These are phyloP conservation scores for Coccinonectria pachysandricola DNA, from an alignment of 2,329 filamentous ascomycete genomes.

Conservation along the genomic window DNA sequence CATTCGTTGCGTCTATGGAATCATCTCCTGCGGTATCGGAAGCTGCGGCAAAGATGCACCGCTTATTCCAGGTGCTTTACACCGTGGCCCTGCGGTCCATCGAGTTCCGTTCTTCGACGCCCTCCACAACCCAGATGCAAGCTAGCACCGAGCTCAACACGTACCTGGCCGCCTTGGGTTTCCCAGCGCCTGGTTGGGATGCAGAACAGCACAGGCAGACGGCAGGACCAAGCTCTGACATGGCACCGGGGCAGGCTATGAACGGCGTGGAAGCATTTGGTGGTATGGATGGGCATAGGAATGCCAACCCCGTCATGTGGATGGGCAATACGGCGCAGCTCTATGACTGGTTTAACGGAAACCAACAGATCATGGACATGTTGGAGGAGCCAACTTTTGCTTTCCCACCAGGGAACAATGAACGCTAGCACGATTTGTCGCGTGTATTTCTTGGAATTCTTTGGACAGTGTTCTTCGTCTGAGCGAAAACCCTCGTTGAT, in stretches of 20 bases:
- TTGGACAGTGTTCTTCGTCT: slow-evolving; percentile 1
- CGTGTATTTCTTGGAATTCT: slow-evolving; percentile 1
- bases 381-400: slow-evolving; percentile 21
- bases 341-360: slow-evolving; percentile 29
- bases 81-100: slow-evolving; percentile 49
- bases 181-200: slow-evolving; percentile 18
- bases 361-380: slow-evolving; percentile 27
- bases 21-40: slow-evolving; percentile 34
- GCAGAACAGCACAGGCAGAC: slow-evolving; percentile 9
- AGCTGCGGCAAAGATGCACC: slow-evolving; percentile 43
- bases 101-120: slow-evolving; percentile 34
- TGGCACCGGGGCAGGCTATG: slow-evolving; percentile 7
- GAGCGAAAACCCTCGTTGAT: too few species aligned
- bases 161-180: slow-evolving; percentile 38
- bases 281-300: slow-evolving; percentile 9
- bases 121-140: slow-evolving; percentile 24
- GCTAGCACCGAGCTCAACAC: slow-evolving; percentile 17
- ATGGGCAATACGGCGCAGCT: slow-evolving; percentile 27
- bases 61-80: slow-evolving; percentile 47
- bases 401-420: slow-evolving; percentile 10
- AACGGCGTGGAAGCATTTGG: slow-evolving; percentile 7
- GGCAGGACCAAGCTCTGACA: slow-evolving; percentile 3
- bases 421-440: not conserved
- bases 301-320: slow-evolving; percentile 22
- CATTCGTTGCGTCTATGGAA: slow-evolving; percentile 41